Evolutionary conservation across 2,329 filamentous ascomycete genomes (phyloP).

Genomic region (Colletotrichum aenigma): DNA sequence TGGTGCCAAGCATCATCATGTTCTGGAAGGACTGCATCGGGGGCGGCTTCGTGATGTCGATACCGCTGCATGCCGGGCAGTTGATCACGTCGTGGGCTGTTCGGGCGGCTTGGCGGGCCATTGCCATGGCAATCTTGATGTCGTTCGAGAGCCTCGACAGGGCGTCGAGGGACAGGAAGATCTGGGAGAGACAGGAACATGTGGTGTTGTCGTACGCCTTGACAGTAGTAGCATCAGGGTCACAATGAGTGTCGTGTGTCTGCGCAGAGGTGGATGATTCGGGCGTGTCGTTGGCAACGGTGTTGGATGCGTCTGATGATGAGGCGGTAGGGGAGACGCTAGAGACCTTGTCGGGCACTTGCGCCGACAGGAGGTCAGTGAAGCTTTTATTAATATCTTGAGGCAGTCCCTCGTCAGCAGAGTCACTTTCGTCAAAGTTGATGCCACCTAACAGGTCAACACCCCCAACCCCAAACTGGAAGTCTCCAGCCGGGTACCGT

Average conservation of each 20-base stretch:
- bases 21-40: conserved; percentile 60
- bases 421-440: conserved; percentile 34
- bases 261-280: neutral
- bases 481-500: conserved; percentile 9
- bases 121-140: conserved; percentile 49
- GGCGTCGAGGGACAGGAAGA: conserved; percentile 56
- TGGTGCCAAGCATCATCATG: conserved; percentile 61
- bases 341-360: neutral
- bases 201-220: conserved; percentile 22
- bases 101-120: conserved; percentile 51
- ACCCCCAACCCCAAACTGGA: conserved; percentile 24
- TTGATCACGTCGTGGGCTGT: conserved; percentile 55
- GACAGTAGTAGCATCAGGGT: neutral
- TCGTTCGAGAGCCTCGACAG: conserved; percentile 51
- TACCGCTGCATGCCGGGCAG: conserved; percentile 53
- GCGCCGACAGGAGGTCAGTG: conserved; percentile 1
- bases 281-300: neutral
- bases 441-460: conserved; percentile 34
- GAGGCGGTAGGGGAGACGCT: neutral
- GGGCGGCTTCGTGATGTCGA: conserved; percentile 36
- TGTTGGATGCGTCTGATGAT: conserved; percentile 6
- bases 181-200: conserved; percentile 53
- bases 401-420: conserved; percentile 27
- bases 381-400: conserved; percentile 28
- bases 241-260: neutral